phyloP scores from a whole-genome alignment of 2,329 filamentous ascomycete species.

The Verticillium zaregamsianum region DNA sequence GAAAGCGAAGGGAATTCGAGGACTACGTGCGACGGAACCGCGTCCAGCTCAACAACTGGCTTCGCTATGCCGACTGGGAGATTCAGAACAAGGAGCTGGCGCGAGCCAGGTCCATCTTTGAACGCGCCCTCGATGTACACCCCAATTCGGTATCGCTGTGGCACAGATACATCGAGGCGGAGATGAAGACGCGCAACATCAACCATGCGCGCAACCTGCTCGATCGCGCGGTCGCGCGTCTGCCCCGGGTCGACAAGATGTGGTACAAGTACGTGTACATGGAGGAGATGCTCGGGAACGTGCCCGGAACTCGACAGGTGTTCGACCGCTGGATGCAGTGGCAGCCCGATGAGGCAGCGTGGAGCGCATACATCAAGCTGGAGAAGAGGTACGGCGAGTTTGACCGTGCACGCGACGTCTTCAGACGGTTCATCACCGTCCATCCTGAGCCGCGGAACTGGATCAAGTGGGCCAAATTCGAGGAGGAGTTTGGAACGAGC shows the following conservation, averaged over 20 bases:
- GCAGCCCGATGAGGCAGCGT: slow-evolving; percentile 94
- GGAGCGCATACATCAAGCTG: slow-evolving; percentile 93
- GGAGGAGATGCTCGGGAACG: slow-evolving; percentile 95
- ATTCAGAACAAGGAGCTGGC: slow-evolving; percentile 96
- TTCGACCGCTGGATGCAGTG: slow-evolving; percentile 99
- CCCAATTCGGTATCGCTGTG: slow-evolving; percentile 81
- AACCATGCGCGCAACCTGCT: slow-evolving; percentile 94
- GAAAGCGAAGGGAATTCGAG: slow-evolving; percentile 95
- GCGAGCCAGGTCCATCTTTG: slow-evolving; percentile 87
- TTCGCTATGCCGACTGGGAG: slow-evolving; percentile 96
- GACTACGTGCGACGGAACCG: slow-evolving; percentile 95
- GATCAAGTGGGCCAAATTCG: slow-evolving; percentile 98
- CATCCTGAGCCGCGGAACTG: slow-evolving; percentile 94
- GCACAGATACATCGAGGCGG: slow-evolving; percentile 91
- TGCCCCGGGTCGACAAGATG: slow-evolving; percentile 89
- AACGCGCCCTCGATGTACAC: slow-evolving; percentile 89
- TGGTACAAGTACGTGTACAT: slow-evolving; percentile 99
- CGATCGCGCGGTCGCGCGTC: slow-evolving; percentile 87
- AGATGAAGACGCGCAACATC: slow-evolving; percentile 74
- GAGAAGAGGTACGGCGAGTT: slow-evolving; percentile 95
- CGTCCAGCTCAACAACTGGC: slow-evolving; percentile 98
- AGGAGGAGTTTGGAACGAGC: slow-evolving; percentile 90
- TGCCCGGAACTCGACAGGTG: slow-evolving; percentile 85
- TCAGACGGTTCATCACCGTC: slow-evolving; percentile 83
- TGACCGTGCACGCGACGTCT: slow-evolving; percentile 85